phyloP scores from a whole-genome alignment of 768 basidiomycete genomes.

The Suillus ampliporus region DNA sequence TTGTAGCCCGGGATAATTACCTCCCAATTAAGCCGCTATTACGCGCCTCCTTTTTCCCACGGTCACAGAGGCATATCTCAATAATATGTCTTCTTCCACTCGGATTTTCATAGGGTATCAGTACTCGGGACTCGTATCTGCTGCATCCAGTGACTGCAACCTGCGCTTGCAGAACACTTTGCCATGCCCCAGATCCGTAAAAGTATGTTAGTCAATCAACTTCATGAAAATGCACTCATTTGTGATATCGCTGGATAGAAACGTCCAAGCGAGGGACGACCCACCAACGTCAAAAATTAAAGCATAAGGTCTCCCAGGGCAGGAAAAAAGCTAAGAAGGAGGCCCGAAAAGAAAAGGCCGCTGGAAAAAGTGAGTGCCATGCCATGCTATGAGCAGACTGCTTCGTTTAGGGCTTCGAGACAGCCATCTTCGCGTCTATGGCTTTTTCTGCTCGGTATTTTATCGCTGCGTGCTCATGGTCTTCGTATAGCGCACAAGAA shows the following conservation, averaged over 20 bases:
- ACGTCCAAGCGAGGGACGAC: constrained; percentile 83
- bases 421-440: not conserved
- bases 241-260: constrained; percentile 51
- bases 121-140: not conserved
- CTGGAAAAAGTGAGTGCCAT: constrained; percentile 78
- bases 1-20: not conserved
- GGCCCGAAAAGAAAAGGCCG: constrained; percentile 72
- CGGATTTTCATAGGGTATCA: not conserved
- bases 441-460: constrained; percentile 10
- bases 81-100: not conserved
- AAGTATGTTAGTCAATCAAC: constrained; percentile 46
- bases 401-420: not conserved
- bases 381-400: not conserved
- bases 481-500: constrained; percentile 59
- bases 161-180: constrained; percentile 4
- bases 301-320: constrained; percentile 77
- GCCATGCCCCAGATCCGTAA: constrained; percentile 73
- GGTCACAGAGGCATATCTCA: not conserved
- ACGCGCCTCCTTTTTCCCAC: constrained; percentile 4
- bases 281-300: constrained; percentile 72
- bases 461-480: constrained; percentile 8
- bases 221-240: constrained; percentile 16
- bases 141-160: not conserved
- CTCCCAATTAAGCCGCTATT: too few relatives aligned
- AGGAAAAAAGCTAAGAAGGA: constrained; percentile 76